A percentile compares a stretch with the other conserved stretches of the same genome.
Conservation (phyloP, 108 stramenopile genomes). For the Skeletonema menzelii region DNA sequence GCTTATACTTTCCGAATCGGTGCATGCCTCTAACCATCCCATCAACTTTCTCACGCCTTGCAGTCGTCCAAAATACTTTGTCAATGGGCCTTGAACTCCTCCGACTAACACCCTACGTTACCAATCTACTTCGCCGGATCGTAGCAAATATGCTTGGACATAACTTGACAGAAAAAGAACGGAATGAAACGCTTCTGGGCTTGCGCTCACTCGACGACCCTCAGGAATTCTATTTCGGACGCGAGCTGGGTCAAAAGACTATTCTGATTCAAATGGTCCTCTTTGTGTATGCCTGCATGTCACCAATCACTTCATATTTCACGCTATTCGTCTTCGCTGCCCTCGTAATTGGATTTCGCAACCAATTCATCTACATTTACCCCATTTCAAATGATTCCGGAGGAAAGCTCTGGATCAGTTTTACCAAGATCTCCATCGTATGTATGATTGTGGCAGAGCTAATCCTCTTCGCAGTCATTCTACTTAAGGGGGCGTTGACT, state of each 20-base stretch:
- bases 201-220: slow-evolving; percentile 58
- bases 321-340: slow-evolving; percentile 52
- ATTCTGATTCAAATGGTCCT: slow-evolving; percentile 65
- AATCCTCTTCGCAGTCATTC: slow-evolving; percentile 53
- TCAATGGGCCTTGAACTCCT: slow-evolving; percentile 56
- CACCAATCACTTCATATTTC: slow-evolving; percentile 62
- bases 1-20: too few relatives aligned
- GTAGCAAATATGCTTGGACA: slow-evolving; percentile 47
- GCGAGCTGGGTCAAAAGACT: slow-evolving; percentile 24
- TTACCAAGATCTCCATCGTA: slow-evolving; percentile 47
- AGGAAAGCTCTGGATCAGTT: slow-evolving; percentile 61
- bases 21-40: neutral
- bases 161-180: slow-evolving; percentile 64
- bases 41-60: neutral
- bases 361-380: slow-evolving; percentile 75
- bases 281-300: slow-evolving; percentile 64
- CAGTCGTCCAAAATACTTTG: slow-evolving; percentile 53
- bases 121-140: slow-evolving; percentile 37
- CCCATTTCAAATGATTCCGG: slow-evolving; percentile 65
- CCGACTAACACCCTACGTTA: slow-evolving; percentile 45
- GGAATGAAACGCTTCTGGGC: slow-evolving; percentile 47
- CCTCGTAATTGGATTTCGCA: slow-evolving; percentile 53
- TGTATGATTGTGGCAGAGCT: slow-evolving; percentile 62
- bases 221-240: slow-evolving; percentile 47
- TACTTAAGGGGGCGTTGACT: slow-evolving; percentile 35